Evolutionary conservation across 2,329 filamentous ascomycete genomes (phyloP), one percentile per base, ranked within the genome.

Genomic region (Neofusicoccum umdonicola): DNA sequence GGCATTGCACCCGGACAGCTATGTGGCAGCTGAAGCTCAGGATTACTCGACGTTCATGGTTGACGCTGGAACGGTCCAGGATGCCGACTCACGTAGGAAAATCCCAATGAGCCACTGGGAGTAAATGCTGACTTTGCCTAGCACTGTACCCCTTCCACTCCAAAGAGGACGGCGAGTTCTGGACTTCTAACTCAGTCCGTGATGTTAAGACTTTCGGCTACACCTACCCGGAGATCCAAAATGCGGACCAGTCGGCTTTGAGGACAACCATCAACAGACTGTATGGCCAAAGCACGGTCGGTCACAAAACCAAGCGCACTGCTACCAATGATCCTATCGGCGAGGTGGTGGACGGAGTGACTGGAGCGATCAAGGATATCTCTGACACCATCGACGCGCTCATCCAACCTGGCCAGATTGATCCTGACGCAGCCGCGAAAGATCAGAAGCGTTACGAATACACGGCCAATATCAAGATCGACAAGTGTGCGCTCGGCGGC

Each of bases 101-200:
- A 17, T 27, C 17, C 50, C 39, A 22, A 9, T 42, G 13, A 35
- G 8, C 17, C 17, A n/a, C 1, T 3, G 15, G 4, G 5, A 6
- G 5, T 17, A n/a, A 17, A 27, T 6, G 15, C 15, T 44, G 31
- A 44, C 62, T 39, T 57, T 41, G 13, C 17, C 7, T 66, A 77
- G 76, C 86, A 0, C 78, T 93, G 3, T 86, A 85, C 1, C 91
- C 91, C 0, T 93, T 94, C 74, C 87, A 86, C 69, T 78, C 82
- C 51, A 81, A 84, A 63, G 71, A 75, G 2, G 79, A 83, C 60
- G 87, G 87, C 52, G 82, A 81, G 1, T 90, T 89, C 73, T 93
- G 89, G 87, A 89, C 84, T 6, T 90, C 90, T 0, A 83, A 87
- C 61, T 82, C 80, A 66, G 82, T 87, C 12, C 84, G 88, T 35